Conservation (phyloP, 2,329 filamentous ascomycete genomes). For the Oidium heveae region DNA sequence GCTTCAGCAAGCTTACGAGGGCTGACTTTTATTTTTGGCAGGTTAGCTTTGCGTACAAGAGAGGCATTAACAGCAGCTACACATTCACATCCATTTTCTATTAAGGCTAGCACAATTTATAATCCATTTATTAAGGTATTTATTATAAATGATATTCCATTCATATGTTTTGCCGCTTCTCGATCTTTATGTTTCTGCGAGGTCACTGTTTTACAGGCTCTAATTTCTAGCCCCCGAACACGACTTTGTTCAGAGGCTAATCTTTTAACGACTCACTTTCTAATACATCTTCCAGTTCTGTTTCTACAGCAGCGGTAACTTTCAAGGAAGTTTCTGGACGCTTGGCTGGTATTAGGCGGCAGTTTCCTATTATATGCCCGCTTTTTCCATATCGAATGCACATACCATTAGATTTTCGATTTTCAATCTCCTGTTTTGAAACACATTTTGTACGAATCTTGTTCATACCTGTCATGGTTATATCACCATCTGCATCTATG, state of each 20-base stretch:
- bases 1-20: background rate
- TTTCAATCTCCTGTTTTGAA: background rate
- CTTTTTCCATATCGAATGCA: background rate
- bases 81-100: background rate
- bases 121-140: background rate
- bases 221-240: background rate
- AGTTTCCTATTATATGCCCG: background rate
- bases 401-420: background rate
- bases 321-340: background rate
- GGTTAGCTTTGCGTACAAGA: background rate
- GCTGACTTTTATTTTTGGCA: background rate
- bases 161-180: background rate
- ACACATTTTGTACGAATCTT: background rate
- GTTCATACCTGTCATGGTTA: background rate
- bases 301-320: background rate
- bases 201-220: background rate
- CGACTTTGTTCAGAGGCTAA: background rate
- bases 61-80: background rate
- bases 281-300: background rate
- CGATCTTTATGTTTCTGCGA: background rate
- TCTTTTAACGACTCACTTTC: background rate
- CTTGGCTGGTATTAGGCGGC: background rate
- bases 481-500: background rate
- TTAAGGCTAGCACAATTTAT: background rate
- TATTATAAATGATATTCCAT: background rate